Base-by-base conservation (phyloP, 2,329 filamentous ascomycete genomes). In the Colletotrichum chlorophyti region DNA sequence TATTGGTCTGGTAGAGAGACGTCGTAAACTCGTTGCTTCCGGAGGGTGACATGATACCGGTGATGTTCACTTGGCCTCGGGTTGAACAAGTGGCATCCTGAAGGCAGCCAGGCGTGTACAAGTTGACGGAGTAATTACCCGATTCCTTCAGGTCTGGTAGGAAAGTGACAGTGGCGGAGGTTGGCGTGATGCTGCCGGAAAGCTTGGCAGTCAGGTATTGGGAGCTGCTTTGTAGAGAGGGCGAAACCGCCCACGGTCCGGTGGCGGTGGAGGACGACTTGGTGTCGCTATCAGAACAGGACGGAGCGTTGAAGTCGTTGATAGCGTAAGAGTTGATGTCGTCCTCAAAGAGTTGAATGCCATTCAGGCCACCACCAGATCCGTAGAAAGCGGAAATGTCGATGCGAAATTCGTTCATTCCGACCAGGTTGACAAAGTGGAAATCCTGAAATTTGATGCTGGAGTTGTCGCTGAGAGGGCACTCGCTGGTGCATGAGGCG, bases 61-160 rank as follows among this genome's bases (percentile, higher is more conserved):
- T 94, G 49, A 99, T 81, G 65, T 93, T 93, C 55, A 97, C 89
- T 66, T 87, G 84, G 14, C 94, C 95, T 68, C 95, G 88, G 12
- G 82, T 87, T 15, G 71, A 72, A 71, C 96, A 99, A 3, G 88
- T 90, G 49, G 82, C 82, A 69, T 97, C 94, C 65, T 91, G 86
- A 24, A 85, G 75, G 71, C 96, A 99, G 17, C 95, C 95, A 14
- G 95, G 95, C 0, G 95, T 99, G 74, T 93, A 99, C 60, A 99
- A 78, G 59, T 90, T 91, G 67, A 99, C 86, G 0, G 90, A 89
- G 73, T 99, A 99, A 69, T 96, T 94, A 46, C 95, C 96, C 2
- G 92, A 90, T 69, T 96, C 89, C 64, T 86, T 87, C 64, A 99
- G 89, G 69, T 96, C 89, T 1, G 96, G 95, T 50, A 83, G 78